A percentile compares a stretch with the other conserved stretches of the same genome.
These are phyloP conservation scores for Maudiozyma serrabonitensis DNA, from an alignment of 805 yeast genomes.

Conservation along the genomic window DNA sequence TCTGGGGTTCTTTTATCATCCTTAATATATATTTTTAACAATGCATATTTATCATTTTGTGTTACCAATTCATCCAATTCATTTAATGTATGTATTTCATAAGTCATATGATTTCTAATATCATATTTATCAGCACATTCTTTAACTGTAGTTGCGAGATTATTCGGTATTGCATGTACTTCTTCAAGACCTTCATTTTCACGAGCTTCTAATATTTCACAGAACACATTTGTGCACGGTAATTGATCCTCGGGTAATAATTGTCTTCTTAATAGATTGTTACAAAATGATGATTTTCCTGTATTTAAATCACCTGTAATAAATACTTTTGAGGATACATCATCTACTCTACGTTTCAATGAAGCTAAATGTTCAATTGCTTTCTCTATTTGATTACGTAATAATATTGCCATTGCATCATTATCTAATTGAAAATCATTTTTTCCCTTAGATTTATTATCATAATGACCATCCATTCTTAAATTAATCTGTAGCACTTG, in stretches of 20 bases:
- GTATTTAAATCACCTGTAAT: conserved; percentile 96
- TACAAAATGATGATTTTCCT: conserved; percentile 93
- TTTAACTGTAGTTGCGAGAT: conserved; percentile 25
- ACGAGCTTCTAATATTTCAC: conserved; percentile 82
- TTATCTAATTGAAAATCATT: conserved; percentile 49
- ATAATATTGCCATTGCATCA: conserved; percentile 54
- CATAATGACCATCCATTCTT: conserved; percentile 19
- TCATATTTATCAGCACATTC: conserved; percentile 25
- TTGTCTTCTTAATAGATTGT: conserved; percentile 68
- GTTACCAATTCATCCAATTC: conserved; percentile 63
- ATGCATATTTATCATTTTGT: conserved; percentile 57
- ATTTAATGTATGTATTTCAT: conserved; percentile 41
- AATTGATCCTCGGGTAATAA: conserved; percentile 93
- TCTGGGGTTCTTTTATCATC: conserved; percentile 53
- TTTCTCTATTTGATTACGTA: conserved; percentile 58
- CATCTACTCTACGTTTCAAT: conserved; percentile 75
- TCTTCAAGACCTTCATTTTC: conserved; percentile 73
- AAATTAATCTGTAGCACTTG: conserved; percentile 20
- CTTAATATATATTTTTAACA: conserved; percentile 72
- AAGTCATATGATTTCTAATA: conserved; percentile 54
- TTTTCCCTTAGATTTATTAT: conserved; percentile 15
- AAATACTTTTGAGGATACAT: conserved; percentile 85
- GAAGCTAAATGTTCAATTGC: conserved; percentile 60
- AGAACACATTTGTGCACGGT: conserved; percentile 93
- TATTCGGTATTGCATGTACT: conserved; percentile 80